phyloP scores from a whole-genome alignment of 345 rosid genomes.

The Rhodomyrtus tomentosa region DNA sequence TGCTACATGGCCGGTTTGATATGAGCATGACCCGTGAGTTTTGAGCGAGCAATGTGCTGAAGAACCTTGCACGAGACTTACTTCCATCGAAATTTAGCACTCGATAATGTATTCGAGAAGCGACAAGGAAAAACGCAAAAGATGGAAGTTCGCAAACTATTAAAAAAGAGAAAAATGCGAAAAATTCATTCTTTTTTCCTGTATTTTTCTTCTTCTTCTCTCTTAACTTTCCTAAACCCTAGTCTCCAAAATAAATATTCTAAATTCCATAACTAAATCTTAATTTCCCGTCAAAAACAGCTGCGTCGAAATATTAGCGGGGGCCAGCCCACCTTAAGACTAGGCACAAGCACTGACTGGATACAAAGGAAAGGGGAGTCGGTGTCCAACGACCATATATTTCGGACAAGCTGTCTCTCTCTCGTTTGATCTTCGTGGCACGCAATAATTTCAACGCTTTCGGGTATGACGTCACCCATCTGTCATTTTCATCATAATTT shows the following conservation, averaged over 20 bases:
- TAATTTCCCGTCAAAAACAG: background rate
- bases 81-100: too few relatives aligned
- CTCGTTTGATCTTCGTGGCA: background rate
- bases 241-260: background rate
- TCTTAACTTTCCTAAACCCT: background rate
- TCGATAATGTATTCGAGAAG: accelerated
- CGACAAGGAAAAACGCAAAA: background rate
- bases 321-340: background rate
- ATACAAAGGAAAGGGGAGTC: background rate
- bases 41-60: accelerated
- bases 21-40: background rate
- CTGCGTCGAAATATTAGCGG: background rate
- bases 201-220: too few relatives aligned
- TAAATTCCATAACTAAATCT: background rate
- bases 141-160: too few relatives aligned
- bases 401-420: background rate
- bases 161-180: too few relatives aligned
- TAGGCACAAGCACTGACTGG: background rate
- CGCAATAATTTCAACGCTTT: background rate
- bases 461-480: background rate
- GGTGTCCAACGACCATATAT: background rate
- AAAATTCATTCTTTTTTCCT: background rate
- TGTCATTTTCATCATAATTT: background rate
- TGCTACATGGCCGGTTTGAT: background rate
- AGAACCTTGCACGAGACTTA: background rate